Percentiles rank a stretch among this genome's conserved stretches.
Evolutionary conservation across 768 basidiomycete species (phyloP).

Genomic region (Rhizopogon rudus): DNA sequence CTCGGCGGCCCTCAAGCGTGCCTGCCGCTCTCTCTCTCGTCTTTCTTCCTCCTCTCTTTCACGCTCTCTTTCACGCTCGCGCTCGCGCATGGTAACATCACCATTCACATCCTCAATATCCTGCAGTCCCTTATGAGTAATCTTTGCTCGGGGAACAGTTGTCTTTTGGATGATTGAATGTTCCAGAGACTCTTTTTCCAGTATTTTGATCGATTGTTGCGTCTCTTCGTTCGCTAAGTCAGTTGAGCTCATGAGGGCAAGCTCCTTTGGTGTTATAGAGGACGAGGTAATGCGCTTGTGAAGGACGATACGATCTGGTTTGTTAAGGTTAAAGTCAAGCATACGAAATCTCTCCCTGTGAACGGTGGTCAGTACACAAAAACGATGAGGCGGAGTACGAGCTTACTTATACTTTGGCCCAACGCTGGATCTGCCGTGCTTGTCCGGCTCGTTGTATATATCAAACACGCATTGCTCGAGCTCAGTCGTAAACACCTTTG

Average conservation of each 20-base stretch:
- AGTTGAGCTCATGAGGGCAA: slow-evolving; percentile 82
- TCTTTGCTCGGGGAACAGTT: slow-evolving; percentile 65
- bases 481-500: slow-evolving; percentile 60
- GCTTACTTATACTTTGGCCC: slow-evolving; percentile 79
- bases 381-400: slow-evolving; percentile 5
- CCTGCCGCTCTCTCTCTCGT: slow-evolving; percentile 64
- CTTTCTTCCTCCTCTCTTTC: slow-evolving; percentile 66
- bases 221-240: slow-evolving; percentile 87
- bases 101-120: slow-evolving; percentile 80
- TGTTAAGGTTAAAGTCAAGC: slow-evolving; percentile 83
- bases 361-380: slow-evolving; percentile 7
- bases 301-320: slow-evolving; percentile 72
- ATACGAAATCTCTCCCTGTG: slow-evolving; percentile 85
- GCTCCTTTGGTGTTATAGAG: slow-evolving; percentile 61
- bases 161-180: slow-evolving; percentile 80
- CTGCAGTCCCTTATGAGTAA: slow-evolving; percentile 91
- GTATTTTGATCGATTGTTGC: slow-evolving; percentile 75
- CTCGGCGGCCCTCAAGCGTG: slow-evolving; percentile 49
- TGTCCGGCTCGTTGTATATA: slow-evolving; percentile 74
- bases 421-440: slow-evolving; percentile 54
- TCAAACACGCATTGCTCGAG: slow-evolving; percentile 78
- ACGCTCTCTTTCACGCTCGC: slow-evolving; percentile 49
- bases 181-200: slow-evolving; percentile 77
- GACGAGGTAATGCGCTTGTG: slow-evolving; percentile 73
- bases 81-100: slow-evolving; percentile 32